Base-by-base conservation (phyloP, 139 green algal species). In the Klebsormidium nitens region DNA sequence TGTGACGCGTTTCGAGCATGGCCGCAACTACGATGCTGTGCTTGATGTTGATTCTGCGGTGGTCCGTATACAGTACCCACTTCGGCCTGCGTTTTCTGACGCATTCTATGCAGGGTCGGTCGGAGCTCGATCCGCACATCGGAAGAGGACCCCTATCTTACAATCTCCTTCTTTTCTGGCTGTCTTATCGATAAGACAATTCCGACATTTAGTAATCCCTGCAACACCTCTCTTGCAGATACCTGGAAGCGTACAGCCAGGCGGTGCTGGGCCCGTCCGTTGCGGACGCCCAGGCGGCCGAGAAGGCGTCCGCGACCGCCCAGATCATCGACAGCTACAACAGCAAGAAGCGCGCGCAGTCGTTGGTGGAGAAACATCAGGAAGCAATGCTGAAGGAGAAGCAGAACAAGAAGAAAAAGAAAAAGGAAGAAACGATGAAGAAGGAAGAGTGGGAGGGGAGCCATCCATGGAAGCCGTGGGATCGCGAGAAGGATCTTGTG, bases 401-500 rank as follows among this genome's bases (percentile, higher is more conserved):
- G 28, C 44, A 59, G 29, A 77, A 77, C 19, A 75, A 78, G 71
- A 57, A 50, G 31, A 77, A 66, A 39, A 32, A 67, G 59, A 78
- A 68, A 28, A 36, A 64, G 40, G 8, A 66, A 29, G 17, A 26
- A 46, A 36, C 36, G 32, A n/a, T 14, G 2, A 75, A 69, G 2
- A 29, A n/a, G 32, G 68, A 36, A 26, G 57, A 26, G 29, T 77
- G 69, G 69, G 49, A 56, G 23, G 64, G 5, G 8, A 74, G 58
- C 19, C 69, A 77, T 47, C 69, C 69, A n/a, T 79, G 71, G 71
- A 3, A 36, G 14, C 67, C 67, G 38, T 79, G 71, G 71, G 71
- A 79, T 29, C 55, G 71, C 23, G 71, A 79, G 17, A 76, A 57
- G 71, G 71, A 75, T 26, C 63, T 79, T 3, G 56, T 23, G 36